Evolutionary conservation across 2,329 filamentous ascomycete species (phyloP), one percentile per base, ranked within the genome.

Genomic region (Sordariomycetes sp.): DNA sequence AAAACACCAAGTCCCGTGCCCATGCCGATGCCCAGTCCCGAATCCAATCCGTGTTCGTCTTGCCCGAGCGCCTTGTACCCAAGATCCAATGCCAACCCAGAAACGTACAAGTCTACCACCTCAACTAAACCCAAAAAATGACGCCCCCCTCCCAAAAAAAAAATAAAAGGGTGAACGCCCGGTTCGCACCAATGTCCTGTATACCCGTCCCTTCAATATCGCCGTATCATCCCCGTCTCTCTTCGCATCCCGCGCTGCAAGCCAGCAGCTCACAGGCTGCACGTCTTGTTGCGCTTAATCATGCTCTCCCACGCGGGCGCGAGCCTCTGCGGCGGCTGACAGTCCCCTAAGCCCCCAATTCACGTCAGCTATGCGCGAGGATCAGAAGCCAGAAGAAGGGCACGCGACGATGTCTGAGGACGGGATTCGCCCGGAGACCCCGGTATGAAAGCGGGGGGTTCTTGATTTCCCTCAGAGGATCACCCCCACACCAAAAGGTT

Each of bases 211-310:
- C n/a, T n/a, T n/a, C n/a, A n/a, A n/a, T n/a, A n/a, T n/a, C n/a
- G n/a, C n/a, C n/a, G n/a, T n/a, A n/a, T n/a, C n/a, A n/a, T n/a
- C n/a, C n/a, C n/a, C n/a, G n/a, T n/a, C n/a, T n/a, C n/a, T n/a
- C n/a, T n/a, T n/a, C n/a, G n/a, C n/a, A n/a, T n/a, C n/a, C n/a
- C n/a, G n/a, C n/a, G n/a, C n/a, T n/a, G 42, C 13, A 50, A 48
- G 22, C 15, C 17, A 48, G 22, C 10, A 24, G 22, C 20, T n/a
- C 24, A 52, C 17, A 52, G 48, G 48, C 45, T 56, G 35, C 25
- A 36, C 32, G 55, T 52, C 56, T 54, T 57, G 56, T 58, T 58
- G 24, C 57, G 57, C 52, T 55, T 58, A 51, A 58, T 58, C 57
- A 58, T 58, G 45, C 36, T 54, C 57, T 58, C 57, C 57, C 57